These are phyloP conservation scores for Taiozyma sp. DNA, from an alignment of 1,139 yeast species.

Conservation along the genomic window DNA sequence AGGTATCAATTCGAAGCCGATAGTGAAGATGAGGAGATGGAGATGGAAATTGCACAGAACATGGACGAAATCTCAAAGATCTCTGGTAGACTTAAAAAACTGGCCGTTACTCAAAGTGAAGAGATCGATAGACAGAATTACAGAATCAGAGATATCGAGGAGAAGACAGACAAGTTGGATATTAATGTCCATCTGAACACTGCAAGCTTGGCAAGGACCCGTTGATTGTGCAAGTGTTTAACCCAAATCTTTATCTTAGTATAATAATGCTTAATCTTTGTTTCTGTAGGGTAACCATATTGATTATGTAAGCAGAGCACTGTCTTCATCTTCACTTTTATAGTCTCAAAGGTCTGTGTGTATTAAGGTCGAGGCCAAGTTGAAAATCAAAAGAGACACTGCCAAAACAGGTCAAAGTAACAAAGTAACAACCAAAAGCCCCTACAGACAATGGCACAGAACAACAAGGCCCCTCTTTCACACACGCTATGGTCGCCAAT, in stretches of 20 bases:
- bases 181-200: slow-evolving; percentile 47
- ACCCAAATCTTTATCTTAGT: not conserved
- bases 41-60: slow-evolving; percentile 51
- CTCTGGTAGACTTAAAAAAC: slow-evolving; percentile 42
- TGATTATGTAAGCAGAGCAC: not conserved
- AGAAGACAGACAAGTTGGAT: slow-evolving; percentile 48
- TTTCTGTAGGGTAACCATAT: not conserved
- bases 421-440: not conserved
- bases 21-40: slow-evolving; percentile 58
- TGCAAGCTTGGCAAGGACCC: slow-evolving; percentile 25
- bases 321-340: too few relatives aligned
- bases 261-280: not conserved
- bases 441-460: slow-evolving; percentile 3
- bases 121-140: slow-evolving; percentile 50
- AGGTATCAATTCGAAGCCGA: slow-evolving; percentile 55
- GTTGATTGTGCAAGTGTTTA: not conserved
- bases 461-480: slow-evolving; percentile 35
- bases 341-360: too few relatives aligned
- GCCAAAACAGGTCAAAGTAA: not conserved
- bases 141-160: slow-evolving; percentile 49
- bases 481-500: slow-evolving; percentile 97
- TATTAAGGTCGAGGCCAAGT: not conserved
- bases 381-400: not conserved
- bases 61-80: slow-evolving; percentile 45
- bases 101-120: slow-evolving; percentile 48